phyloP scores from a whole-genome alignment of 306 rosid species.

The Rubus parviflorus region DNA sequence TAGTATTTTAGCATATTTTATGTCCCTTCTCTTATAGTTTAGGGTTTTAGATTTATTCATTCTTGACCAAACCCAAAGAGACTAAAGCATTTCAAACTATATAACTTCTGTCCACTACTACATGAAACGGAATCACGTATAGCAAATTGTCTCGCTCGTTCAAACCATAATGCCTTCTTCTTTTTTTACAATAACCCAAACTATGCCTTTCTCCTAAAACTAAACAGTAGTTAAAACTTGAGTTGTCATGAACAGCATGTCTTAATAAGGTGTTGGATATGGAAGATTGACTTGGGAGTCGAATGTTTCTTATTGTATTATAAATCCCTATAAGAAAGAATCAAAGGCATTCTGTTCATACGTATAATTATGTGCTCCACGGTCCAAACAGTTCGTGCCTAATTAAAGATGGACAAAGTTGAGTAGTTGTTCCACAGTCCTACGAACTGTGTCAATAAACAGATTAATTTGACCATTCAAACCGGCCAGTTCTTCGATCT shows the following conservation, averaged over 20 bases:
- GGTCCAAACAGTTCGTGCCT: background rate
- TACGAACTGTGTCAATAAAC: background rate
- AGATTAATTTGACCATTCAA: constrained; percentile 4
- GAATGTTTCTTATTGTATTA: background rate
- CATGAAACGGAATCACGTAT: constrained; percentile 5
- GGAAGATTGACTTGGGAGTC: background rate
- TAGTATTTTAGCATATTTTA: background rate
- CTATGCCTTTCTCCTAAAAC: background rate
- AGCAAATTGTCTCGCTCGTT: background rate
- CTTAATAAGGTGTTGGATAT: background rate
- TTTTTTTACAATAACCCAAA: background rate
- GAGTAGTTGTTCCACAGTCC: background rate
- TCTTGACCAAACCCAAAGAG: constrained; percentile 6
- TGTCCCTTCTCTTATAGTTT: background rate
- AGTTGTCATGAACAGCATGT: background rate
- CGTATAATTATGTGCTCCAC: background rate
- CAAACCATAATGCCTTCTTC: too few relatives aligned
- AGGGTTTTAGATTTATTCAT: constrained; percentile 14
- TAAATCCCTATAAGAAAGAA: background rate
- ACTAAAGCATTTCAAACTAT: background rate
- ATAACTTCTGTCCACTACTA: background rate
- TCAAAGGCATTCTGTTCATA: constrained; percentile 15
- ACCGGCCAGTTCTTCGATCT: background rate
- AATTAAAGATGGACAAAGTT: background rate
- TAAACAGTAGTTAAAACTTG: background rate